Evolutionary conservation across 2,329 filamentous ascomycete species (phyloP), one percentile per base, ranked within the genome.

Genomic region (Diaporthe humulicola): DNA sequence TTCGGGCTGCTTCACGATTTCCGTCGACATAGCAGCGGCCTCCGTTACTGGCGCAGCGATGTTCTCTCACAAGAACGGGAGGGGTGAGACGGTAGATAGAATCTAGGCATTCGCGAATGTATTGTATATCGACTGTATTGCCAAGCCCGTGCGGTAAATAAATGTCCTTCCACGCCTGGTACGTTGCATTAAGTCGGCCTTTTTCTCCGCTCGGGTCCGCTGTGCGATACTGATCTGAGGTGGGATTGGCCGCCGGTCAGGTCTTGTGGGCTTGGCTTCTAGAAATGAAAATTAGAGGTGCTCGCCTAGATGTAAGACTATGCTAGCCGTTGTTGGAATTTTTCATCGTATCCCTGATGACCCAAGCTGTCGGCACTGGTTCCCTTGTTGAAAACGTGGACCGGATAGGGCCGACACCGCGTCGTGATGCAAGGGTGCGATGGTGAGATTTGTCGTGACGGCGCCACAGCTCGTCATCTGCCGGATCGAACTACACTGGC

Each of bases 391-490:
- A 28, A 22, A 52, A 52, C 45, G 64, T 67, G 64, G 64, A 25
- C 28, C 45, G 64, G 38, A 67, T 38, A 67, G 45, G 64, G 45
- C 64, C 45, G 33, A 25, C 7, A n/a, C 4, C 28, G 22, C 45
- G 22, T 25, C 64, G 64, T 67, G 64, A 67, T 67, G 30, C 64
- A 67, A 52, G 64, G 64, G 28, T 67, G 42, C 64, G 64, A 67
- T 67, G 64, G 45, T 67, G 64, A 67, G 30, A 67, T 67, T 15
- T 52, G 45, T 38, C 45, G 64, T 40, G 64, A 52, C 64, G 22
- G 45, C 45, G 64, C 64, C 45, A 52, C 64, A 52, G 45, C 45
- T 38, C 22, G 64, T 52, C 64, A 52, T 67, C 45, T 67, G 64
- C 64, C 30, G 64, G 64, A 28, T 17, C 8, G 64, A 28, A 25